Base-by-base conservation (phyloP, 164 flowering plant species). In the Vitis cinerea region DNA sequence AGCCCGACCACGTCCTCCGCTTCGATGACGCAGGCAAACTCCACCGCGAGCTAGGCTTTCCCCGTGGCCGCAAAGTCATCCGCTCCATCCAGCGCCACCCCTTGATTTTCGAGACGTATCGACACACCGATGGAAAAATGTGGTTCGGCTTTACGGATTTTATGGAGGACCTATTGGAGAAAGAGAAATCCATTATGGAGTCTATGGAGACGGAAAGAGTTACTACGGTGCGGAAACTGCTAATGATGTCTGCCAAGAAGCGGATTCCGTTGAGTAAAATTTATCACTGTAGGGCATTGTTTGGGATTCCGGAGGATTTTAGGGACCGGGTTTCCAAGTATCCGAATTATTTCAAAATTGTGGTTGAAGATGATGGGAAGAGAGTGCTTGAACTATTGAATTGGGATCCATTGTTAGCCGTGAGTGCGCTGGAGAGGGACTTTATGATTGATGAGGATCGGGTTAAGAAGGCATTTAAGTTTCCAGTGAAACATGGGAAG, bases 301-400 rank as follows among this genome's bases (percentile, higher is more conserved):
- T 96, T 67, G 99, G 99, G 9, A 82, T 93, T 31, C 91, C 97
- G 0, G 93, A 87, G 17, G 97, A 96, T 81, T 93, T 96, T 65
- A 74, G 97, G 67, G 98, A 96, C 61, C 71, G 97, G 56, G 83
- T 90, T 14, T 67, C 9, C 31, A 86, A 89, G 52, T 96, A 87
- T 63, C 90, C 92, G 1, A 77, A 89, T 59, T 88, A 79, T 77
- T 93, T 96, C 51, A 80, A 76, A 19, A 63, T 83, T 17, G 86
- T 77, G 4, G 84, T 88, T 47, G 97, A 86, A 19, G 82, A 74
- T 3, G 92, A 86, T 63, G 97, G 97, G 60, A 85, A 66, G 66
- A 72, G 88, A 44, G 67, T 90, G 23, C 79, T 93, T n/a, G 98
- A 96, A 65, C 79, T 96, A 59, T 87, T 82, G 49, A 79, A 84